Evolutionary conservation across 202 grass and related monocot genomes (phyloP).

Genomic region (Miscanthus sacchariflorus): DNA sequence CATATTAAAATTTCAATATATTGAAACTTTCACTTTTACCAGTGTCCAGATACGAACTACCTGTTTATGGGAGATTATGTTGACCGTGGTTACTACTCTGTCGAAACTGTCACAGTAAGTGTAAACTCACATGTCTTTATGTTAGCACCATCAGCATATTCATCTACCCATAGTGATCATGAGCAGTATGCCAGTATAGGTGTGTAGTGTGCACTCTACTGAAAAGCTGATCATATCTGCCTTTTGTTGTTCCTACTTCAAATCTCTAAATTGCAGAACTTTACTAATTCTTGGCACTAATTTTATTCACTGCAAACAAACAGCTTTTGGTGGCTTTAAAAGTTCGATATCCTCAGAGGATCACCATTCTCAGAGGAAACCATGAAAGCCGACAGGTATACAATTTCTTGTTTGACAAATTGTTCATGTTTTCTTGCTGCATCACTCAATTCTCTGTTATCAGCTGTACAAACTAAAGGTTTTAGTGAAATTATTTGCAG

Average conservation of each 20-base stretch:
- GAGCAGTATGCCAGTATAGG: not conserved
- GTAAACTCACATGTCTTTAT: not conserved
- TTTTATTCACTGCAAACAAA: conserved; percentile 36
- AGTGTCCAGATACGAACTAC: conserved; percentile 99
- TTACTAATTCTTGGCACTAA: conserved; percentile 32
- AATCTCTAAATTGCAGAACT: not conserved
- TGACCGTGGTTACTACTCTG: conserved; percentile 97
- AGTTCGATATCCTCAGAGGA: conserved; percentile 99
- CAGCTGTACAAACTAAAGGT: conserved; percentile 21
- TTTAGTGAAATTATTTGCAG: conserved; percentile 60
- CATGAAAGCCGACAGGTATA: conserved; percentile 95
- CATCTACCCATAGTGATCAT: not conserved
- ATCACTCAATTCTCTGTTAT: conserved; percentile 19
- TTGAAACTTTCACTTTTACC: conserved; percentile 49
- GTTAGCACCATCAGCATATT: conserved; percentile 5
- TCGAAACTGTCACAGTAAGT: conserved; percentile 97
- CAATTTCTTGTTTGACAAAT: conserved; percentile 1
- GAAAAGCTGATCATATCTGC: not conserved
- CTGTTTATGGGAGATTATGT: conserved; percentile 99
- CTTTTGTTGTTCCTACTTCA: conserved; percentile 1
- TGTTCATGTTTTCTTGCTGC: conserved; percentile 1
- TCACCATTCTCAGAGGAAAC: conserved; percentile 99
- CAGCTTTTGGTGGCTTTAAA: conserved; percentile 97
- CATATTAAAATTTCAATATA: conserved; percentile 21
- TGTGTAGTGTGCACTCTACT: not conserved